A percentile compares a stretch with the other conserved stretches of the same genome.
These are phyloP conservation scores for Calonectria leucothoes DNA, from an alignment of 2,329 filamentous ascomycete genomes.

Conservation along the genomic window DNA sequence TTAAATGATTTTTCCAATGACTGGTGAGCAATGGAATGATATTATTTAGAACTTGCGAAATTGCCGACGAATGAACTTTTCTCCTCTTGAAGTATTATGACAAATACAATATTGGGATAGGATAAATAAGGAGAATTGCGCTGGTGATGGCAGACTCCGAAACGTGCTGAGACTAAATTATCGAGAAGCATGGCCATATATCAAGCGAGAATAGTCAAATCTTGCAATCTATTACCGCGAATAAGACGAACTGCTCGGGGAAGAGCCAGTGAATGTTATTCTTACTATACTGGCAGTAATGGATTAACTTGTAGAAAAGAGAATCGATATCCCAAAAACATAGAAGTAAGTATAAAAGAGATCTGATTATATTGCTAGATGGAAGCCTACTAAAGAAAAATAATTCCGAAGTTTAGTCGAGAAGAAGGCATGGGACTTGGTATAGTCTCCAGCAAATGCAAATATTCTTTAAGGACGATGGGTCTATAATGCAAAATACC, in stretches of 20 bases:
- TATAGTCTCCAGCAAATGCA: background rate
- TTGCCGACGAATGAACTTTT: no score
- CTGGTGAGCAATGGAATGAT: no score
- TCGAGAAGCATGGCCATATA: background rate
- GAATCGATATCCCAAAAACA: background rate
- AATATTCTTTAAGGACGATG: no score
- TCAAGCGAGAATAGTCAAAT: background rate
- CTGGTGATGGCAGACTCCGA: no score
- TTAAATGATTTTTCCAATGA: no score
- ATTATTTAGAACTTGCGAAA: no score
- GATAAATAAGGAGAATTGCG: no score
- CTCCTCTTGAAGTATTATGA: no score
- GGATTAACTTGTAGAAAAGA: background rate
- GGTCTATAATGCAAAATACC: background rate
- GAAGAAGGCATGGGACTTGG: background rate
- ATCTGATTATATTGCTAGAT: background rate
- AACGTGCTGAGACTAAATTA: background rate
- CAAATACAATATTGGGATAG: background rate
- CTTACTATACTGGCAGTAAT: no score
- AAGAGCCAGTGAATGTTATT: background rate
- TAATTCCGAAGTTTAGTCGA: background rate
- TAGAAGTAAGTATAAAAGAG: no score
- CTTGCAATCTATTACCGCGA: background rate
- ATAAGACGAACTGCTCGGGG: background rate
- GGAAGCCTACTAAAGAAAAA: background rate